Evolutionary conservation across 129 eudicot genomes (phyloP).

Genomic region (Arctium lappa): DNA sequence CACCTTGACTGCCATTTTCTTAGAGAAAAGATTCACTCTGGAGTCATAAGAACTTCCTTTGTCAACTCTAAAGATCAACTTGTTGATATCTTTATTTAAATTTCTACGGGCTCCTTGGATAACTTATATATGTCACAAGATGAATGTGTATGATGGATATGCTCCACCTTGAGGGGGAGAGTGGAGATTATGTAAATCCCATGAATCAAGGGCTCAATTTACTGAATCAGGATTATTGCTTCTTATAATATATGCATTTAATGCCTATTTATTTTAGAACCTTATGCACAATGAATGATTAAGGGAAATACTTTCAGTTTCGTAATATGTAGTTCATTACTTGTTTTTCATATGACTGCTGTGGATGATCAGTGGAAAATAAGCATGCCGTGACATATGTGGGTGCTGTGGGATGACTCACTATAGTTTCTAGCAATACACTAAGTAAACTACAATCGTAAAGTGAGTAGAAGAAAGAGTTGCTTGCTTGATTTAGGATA

Average conservation of each 20-base stretch:
- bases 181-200: neutral
- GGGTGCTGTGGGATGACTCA: neutral
- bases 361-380: neutral
- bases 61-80: neutral
- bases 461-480: neutral
- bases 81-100: neutral
- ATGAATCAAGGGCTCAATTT: neutral
- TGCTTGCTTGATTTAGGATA: neutral
- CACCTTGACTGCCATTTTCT: neutral
- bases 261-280: neutral
- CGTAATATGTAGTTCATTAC: neutral
- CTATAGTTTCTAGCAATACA: neutral
- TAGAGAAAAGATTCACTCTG: neutral
- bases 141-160: neutral
- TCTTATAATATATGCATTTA: neutral
- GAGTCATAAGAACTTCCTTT: neutral
- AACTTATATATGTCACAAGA: neutral
- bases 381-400: neutral
- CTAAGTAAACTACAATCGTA: neutral
- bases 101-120: neutral
- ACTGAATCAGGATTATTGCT: neutral
- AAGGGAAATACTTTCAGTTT: neutral
- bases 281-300: neutral
- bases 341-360: neutral
- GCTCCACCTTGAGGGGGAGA: neutral